Conservation (phyloP, 371 early-diverging fungal species). For the Syncephalastrum contaminatum region DNA sequence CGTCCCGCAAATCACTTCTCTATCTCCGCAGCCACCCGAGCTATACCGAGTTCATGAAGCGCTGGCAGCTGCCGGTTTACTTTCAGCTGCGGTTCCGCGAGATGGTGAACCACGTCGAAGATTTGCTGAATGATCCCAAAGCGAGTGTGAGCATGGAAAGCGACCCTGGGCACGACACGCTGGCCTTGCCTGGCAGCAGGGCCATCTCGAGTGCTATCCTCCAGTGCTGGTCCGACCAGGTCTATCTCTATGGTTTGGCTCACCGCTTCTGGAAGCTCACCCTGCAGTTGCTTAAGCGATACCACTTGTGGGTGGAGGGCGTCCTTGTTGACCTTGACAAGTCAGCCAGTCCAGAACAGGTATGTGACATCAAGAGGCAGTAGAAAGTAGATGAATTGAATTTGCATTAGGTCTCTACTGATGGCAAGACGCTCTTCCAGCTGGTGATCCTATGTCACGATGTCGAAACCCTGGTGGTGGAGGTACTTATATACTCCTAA, state of each 20-base stretch:
- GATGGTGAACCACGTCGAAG: constrained; percentile 52
- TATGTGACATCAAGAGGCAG: constrained; percentile 3
- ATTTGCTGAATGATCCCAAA: constrained; percentile 21
- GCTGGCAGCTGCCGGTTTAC: constrained; percentile 76
- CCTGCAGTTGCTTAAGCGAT: constrained; percentile 60
- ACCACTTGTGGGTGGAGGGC: constrained; percentile 37
- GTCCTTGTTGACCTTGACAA: constrained; percentile 19
- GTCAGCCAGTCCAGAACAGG: constrained; percentile 1
- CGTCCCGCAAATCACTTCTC: constrained; percentile 45
- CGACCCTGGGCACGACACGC: background rate
- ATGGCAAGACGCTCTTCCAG: background rate
- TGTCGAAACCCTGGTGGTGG: constrained; percentile 18
- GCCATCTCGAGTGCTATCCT: constrained; percentile 54
- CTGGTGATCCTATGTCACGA: constrained; percentile 21
- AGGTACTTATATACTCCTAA: too few species aligned
- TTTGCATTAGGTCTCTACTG: too few species aligned
- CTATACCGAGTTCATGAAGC: constrained; percentile 71
- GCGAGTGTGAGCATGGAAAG: constrained; percentile 8
- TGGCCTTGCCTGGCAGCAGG: constrained; percentile 44
- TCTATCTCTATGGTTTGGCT: constrained; percentile 62
- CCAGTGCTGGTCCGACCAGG: constrained; percentile 67
- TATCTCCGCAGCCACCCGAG: constrained; percentile 59
- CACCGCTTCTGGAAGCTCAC: constrained; percentile 78
- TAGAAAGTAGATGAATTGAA: background rate
- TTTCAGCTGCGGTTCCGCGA: constrained; percentile 72